phyloP scores from a whole-genome alignment of 345 rosid species.

The Salix brachista region DNA sequence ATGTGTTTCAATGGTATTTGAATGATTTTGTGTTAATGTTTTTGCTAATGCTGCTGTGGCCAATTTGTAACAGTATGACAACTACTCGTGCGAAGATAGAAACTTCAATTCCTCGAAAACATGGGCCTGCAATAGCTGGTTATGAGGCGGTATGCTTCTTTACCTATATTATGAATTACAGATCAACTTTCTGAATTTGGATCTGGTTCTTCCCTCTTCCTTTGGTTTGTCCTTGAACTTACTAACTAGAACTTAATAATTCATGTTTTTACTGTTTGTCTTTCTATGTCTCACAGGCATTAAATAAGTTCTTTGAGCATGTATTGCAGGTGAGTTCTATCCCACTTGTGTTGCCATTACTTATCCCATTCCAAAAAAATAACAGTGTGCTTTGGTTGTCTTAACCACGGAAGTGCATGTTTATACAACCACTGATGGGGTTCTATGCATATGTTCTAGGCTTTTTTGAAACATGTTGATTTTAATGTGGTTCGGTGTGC shows the following conservation, averaged over 20 bases:
- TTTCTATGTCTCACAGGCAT: constrained; percentile 49
- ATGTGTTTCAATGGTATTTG: too few species aligned
- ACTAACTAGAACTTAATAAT: not conserved
- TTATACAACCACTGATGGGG: not conserved
- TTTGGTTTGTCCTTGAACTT: not conserved
- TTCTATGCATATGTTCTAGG: constrained; percentile 38
- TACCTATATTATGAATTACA: not conserved
- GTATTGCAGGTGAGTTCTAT: constrained; percentile 62
- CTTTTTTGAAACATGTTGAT: constrained; percentile 81
- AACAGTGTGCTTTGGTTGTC: not conserved
- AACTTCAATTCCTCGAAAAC: constrained; percentile 94
- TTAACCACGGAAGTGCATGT: not conserved
- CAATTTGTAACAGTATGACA: constrained; percentile 55
- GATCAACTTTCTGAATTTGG: not conserved
- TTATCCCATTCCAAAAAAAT: not conserved
- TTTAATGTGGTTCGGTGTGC: constrained; percentile 87
- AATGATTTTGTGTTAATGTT: not conserved
- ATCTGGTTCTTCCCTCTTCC: not conserved
- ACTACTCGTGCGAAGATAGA: constrained; percentile 79
- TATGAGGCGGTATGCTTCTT: constrained; percentile 56
- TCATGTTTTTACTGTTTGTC: constrained; percentile 11
- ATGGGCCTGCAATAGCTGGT: constrained; percentile 98
- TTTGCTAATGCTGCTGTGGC: not conserved
- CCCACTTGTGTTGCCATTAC: not conserved
- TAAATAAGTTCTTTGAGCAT: constrained; percentile 85